phyloP scores from a whole-genome alignment of 2,329 filamentous ascomycete genomes.

The Aureobasidium pullulans region DNA sequence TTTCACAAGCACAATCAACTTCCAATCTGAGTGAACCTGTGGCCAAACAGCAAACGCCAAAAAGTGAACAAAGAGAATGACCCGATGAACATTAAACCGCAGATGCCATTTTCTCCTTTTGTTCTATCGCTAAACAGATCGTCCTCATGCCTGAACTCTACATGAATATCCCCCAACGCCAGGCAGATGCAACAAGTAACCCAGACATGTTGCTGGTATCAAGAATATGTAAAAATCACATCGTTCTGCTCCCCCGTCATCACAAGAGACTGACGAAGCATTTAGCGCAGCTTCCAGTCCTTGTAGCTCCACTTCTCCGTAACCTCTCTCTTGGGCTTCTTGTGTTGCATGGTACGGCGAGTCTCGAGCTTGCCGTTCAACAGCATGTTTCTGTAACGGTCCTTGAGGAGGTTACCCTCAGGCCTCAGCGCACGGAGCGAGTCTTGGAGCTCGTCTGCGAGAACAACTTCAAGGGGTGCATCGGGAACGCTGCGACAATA shows the following conservation, averaged over 20 bases:
- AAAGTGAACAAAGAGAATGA: too few species aligned
- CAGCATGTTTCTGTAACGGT: constrained; percentile 82
- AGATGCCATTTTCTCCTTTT: neutral
- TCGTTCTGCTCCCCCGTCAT: neutral
- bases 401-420: constrained; percentile 89
- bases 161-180: neutral
- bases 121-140: neutral
- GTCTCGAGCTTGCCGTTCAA: constrained; percentile 84
- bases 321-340: constrained; percentile 69
- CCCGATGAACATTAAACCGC: neutral
- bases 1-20: neutral
- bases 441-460: constrained; percentile 44
- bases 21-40: too few species aligned
- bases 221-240: neutral
- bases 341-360: constrained; percentile 71
- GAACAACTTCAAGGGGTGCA: constrained; percentile 45
- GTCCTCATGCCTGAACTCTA: neutral
- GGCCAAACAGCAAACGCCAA: too few species aligned
- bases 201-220: neutral
- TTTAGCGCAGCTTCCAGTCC: constrained; percentile 62
- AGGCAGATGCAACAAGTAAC: neutral
- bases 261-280: neutral
- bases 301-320: constrained; percentile 99
- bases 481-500: constrained; percentile 55
- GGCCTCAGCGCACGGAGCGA: constrained; percentile 57